Evolutionary conservation across 2,329 filamentous ascomycete species (phyloP).

Genomic region (Rhynchosporium secalis): DNA sequence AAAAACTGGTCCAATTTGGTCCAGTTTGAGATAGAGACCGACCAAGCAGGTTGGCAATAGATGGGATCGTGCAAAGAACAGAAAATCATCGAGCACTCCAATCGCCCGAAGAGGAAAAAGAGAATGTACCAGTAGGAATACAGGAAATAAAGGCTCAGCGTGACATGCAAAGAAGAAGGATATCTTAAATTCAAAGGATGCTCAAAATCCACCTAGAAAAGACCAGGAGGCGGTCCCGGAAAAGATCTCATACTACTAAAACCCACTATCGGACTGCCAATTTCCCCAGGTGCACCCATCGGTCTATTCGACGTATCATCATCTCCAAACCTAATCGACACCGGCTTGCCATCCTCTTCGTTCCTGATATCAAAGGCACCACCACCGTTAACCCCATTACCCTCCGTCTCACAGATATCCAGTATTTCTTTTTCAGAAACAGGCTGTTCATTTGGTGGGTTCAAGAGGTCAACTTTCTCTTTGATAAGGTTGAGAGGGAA

Average conservation of each 20-base stretch:
- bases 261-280: constrained; percentile 64
- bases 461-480: constrained; percentile 60
- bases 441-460: constrained; percentile 48
- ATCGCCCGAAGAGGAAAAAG: too few relatives aligned
- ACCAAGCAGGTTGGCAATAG: too few relatives aligned
- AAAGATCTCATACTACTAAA: constrained; percentile 34
- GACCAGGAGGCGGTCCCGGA: constrained; percentile 33
- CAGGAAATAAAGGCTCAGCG: not conserved
- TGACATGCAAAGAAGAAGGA: constrained; percentile 1
- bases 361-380: constrained; percentile 69
- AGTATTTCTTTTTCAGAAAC: constrained; percentile 68
- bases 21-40: too few relatives aligned
- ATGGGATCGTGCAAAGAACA: too few relatives aligned
- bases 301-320: constrained; percentile 47
- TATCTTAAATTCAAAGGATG: not conserved
- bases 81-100: too few relatives aligned
- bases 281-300: constrained; percentile 64
- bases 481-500: constrained; percentile 67
- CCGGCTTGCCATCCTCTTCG: constrained; percentile 32
- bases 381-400: constrained; percentile 81
- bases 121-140: too few relatives aligned
- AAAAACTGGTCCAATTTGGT: too few relatives aligned
- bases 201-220: constrained; percentile 23
- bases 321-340: constrained; percentile 55
- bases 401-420: constrained; percentile 83